Evolutionary conservation across 1,284 basidiomycete species (phyloP), one percentile per base, ranked within the genome.

Genomic region (Anthracocystis walkeri): DNA sequence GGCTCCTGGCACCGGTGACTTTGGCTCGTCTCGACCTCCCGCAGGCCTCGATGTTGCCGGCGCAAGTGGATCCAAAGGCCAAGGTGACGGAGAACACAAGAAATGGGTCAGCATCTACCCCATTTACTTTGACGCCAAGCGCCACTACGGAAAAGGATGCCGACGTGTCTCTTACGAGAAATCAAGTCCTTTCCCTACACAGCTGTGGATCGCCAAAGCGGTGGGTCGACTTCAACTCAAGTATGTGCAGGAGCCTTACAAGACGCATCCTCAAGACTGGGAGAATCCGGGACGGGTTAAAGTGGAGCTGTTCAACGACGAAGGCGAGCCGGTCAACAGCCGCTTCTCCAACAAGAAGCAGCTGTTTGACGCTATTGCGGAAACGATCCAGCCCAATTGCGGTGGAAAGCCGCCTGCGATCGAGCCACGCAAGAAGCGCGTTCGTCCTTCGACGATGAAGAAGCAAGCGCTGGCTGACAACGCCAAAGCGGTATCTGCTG

Each of bases 91-190:
- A 12, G 80, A 82, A 29, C 74, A 80, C 64, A 83, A 83, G 56
- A 94, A 93, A 81, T 97, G 95, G 95, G 92, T 93, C 66, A 92
- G 92, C 78, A 89, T 98, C 82, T 99, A 99, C 85, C 96, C 96
- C 3, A 92, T 97, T 81, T 98, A 98, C 87, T 91, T 98, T 75
- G 96, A 99, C 85, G 94, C 95, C 49, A 97, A 97, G 86, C 91
- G 91, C 12, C 91, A 93, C 3, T 92, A 92, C 84, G 90, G 90
- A 8, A 91, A 89, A 10, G 93, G 94, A 18, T 90, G 92, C 76
- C 90, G 96, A 42, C 90, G 95, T 57, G 90, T 98, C 33, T 87
- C 91, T 21, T 90, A 94, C 57, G 88, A 90, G 62, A 91, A 93
- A 84, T 89, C 92, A 67, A 86, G 96, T n/a, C 95, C 94, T 91